Evolutionary conservation across 2,329 filamentous ascomycete species (phyloP).

Genomic region (Monosporascus sp.): DNA sequence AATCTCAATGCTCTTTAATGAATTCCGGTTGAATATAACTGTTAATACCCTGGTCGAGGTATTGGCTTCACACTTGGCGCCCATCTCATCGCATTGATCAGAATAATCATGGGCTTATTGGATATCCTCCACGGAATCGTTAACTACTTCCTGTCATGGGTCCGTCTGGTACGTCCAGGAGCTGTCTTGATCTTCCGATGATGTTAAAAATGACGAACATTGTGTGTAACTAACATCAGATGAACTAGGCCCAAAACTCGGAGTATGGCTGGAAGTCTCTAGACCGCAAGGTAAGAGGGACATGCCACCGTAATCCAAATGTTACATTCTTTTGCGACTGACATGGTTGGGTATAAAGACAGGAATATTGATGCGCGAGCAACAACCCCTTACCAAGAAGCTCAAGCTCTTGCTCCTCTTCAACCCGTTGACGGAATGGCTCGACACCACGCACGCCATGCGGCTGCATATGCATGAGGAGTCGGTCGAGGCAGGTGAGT

Average conservation of each 20-base stretch:
- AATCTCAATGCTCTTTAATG: too few species aligned
- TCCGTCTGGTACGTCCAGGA: slow-evolving; percentile 1
- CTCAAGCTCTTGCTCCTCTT: slow-evolving; percentile 35
- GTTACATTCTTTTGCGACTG: background rate
- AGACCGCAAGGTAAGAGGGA: slow-evolving; percentile 7
- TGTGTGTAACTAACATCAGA: background rate
- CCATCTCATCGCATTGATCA: too few species aligned
- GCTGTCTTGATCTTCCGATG: background rate
- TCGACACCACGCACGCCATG: slow-evolving; percentile 32
- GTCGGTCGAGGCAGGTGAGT: slow-evolving; percentile 25
- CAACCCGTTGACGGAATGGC: slow-evolving; percentile 35
- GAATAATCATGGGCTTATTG: background rate
- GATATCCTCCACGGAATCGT: slow-evolving; percentile 3
- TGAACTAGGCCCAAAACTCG: slow-evolving; percentile 4
- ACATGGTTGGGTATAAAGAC: slow-evolving; percentile 15
- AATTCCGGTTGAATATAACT: too few species aligned
- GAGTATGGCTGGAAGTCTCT: slow-evolving; percentile 9
- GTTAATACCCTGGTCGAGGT: too few species aligned
- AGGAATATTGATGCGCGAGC: slow-evolving; percentile 30
- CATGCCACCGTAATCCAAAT: background rate
- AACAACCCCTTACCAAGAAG: slow-evolving; percentile 35
- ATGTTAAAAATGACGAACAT: background rate
- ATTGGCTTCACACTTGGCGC: too few species aligned
- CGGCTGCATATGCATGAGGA: slow-evolving; percentile 32
- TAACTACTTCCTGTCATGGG: slow-evolving; percentile 3